A percentile compares a stretch with the other conserved stretches of the same genome.
Conservation (phyloP, 192 early-diverging fungal species). For the Linnemannia schmuckeri region DNA sequence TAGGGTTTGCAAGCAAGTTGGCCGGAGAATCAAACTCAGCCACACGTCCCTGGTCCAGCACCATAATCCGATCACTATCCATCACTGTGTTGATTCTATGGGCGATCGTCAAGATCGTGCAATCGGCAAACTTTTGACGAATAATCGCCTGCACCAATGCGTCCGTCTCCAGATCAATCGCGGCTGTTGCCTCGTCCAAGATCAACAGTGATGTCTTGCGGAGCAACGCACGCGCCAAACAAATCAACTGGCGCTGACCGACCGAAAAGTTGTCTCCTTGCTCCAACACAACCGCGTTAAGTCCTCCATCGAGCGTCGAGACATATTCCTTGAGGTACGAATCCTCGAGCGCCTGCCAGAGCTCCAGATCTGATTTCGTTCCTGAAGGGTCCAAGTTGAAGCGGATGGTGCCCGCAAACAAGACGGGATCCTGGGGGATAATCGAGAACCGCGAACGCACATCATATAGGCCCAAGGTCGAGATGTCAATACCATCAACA, state of each 20-base stretch:
- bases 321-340: conserved; percentile 78
- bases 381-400: conserved; percentile 72
- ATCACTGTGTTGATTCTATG: conserved; percentile 66
- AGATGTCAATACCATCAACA: conserved; percentile 59
- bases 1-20: conserved; percentile 25
- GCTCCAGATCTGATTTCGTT: conserved; percentile 59
- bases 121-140: conserved; percentile 47
- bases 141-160: conserved; percentile 60
- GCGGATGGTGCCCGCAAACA: conserved; percentile 69
- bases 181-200: conserved; percentile 71
- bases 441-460: conserved; percentile 72
- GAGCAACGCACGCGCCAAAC: conserved; percentile 78
- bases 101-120: conserved; percentile 71
- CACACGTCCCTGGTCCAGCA: conserved; percentile 78
- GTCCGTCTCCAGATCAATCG: conserved; percentile 60
- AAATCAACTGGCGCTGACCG: conserved; percentile 81
- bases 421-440: conserved; percentile 80
- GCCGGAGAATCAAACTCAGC: conserved; percentile 53
- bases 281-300: conserved; percentile 81
- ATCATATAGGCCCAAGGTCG: conserved; percentile 54
- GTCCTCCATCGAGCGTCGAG: conserved; percentile 67
- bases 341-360: conserved; percentile 78
- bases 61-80: conserved; percentile 79
- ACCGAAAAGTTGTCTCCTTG: conserved; percentile 87
- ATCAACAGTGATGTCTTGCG: conserved; percentile 62